These are phyloP conservation scores for Parasitella parasitica DNA, from an alignment of 371 early-diverging fungal genomes.

Conservation along the genomic window DNA sequence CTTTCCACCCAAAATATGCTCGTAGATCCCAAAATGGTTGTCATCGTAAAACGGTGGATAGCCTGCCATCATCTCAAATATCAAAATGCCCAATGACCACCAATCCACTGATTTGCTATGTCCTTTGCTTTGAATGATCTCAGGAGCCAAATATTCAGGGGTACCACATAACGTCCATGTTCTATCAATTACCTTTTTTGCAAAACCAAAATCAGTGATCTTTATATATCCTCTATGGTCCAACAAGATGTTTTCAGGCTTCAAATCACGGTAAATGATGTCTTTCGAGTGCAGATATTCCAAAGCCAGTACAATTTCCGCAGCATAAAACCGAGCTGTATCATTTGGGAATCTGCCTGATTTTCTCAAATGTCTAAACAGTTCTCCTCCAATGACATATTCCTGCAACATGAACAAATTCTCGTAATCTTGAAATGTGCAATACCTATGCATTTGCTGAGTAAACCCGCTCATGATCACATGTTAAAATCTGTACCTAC, in stretches of 20 bases:
- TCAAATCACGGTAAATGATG: slow-evolving; percentile 95
- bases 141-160: slow-evolving; percentile 98
- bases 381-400: slow-evolving; percentile 95
- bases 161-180: slow-evolving; percentile 98
- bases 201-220: slow-evolving; percentile 99
- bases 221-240: slow-evolving; percentile 94
- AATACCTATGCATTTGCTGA: neutral
- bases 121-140: slow-evolving; percentile 96
- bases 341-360: slow-evolving; percentile 78
- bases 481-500: slow-evolving; percentile 40
- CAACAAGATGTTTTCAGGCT: slow-evolving; percentile 94
- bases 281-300: slow-evolving; percentile 92
- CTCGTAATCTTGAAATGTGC: slow-evolving; percentile 90
- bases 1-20: slow-evolving; percentile 76
- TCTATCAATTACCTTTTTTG: slow-evolving; percentile 79
- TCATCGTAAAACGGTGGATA: slow-evolving; percentile 98
- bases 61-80: slow-evolving; percentile 95
- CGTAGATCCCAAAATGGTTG: slow-evolving; percentile 85
- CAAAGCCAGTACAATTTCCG: slow-evolving; percentile 78
- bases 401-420: slow-evolving; percentile 96
- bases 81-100: slow-evolving; percentile 97
- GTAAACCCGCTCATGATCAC: neutral
- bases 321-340: slow-evolving; percentile 83
- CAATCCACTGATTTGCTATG: slow-evolving; percentile 98
- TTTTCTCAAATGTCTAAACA: slow-evolving; percentile 59